Evolutionary conservation across 2,329 filamentous ascomycete species (phyloP).

Genomic region (Fusarium guadeloupense): DNA sequence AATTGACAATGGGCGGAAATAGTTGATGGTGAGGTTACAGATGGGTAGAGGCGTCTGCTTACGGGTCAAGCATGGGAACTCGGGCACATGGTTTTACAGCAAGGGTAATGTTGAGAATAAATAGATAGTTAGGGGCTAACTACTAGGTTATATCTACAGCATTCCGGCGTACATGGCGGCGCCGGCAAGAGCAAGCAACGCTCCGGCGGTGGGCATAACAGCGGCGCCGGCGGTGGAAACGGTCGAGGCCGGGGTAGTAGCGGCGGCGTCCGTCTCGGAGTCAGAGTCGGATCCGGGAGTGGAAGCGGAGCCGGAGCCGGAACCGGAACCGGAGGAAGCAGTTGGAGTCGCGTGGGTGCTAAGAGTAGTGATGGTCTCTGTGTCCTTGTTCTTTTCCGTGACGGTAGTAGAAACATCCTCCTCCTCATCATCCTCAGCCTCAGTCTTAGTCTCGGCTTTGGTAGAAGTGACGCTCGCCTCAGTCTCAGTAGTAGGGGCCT

Average conservation of each 20-base stretch:
- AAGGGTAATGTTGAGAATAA: not conserved
- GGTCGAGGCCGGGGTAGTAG: slow-evolving; percentile 27
- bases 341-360: slow-evolving; percentile 17
- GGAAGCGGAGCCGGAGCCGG: slow-evolving; percentile 26
- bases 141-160: slow-evolving; percentile 26
- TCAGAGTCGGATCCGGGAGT: slow-evolving; percentile 14
- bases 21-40: slow-evolving; percentile 7
- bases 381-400: slow-evolving; percentile 16
- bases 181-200: slow-evolving; percentile 44
- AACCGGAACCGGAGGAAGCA: slow-evolving; percentile 13
- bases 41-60: slow-evolving; percentile 29
- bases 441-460: not conserved
- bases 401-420: slow-evolving; percentile 2
- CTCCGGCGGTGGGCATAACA: slow-evolving; percentile 39
- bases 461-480: slow-evolving; percentile 1
- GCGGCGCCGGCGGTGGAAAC: slow-evolving; percentile 38
- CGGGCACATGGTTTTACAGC: not conserved
- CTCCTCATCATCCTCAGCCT: not conserved
- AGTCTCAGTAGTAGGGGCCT: slow-evolving; percentile 26
- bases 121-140: no score
- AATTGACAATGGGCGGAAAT: slow-evolving; percentile 12
- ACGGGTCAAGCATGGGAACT: slow-evolving; percentile 14
- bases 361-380: slow-evolving; percentile 19
- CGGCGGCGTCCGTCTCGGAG: slow-evolving; percentile 23
- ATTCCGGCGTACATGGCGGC: slow-evolving; percentile 44